Conservation (phyloP, 768 basidiomycete genomes). For the Amanita molliuscula region DNA sequence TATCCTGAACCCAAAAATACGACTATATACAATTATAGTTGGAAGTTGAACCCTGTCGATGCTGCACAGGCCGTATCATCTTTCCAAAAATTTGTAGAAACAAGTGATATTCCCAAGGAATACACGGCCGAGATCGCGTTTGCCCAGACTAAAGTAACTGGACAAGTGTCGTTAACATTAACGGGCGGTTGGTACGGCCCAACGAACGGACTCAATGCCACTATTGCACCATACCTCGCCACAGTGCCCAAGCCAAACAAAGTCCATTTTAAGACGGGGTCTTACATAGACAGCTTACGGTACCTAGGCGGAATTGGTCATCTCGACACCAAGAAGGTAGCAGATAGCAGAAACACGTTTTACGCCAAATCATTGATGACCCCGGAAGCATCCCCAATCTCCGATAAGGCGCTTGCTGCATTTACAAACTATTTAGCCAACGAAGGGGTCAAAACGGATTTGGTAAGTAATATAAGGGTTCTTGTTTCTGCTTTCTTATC, state of each 20-base stretch:
- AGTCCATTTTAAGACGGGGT: slow-evolving; percentile 10
- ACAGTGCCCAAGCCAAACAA: slow-evolving; percentile 1
- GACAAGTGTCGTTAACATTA: not conserved
- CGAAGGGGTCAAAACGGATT: slow-evolving; percentile 15
- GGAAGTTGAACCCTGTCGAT: slow-evolving; percentile 21
- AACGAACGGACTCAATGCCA: slow-evolving; percentile 4
- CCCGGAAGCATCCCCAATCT: slow-evolving; percentile 20
- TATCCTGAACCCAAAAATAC: slow-evolving; percentile 23
- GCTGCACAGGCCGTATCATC: slow-evolving; percentile 22
- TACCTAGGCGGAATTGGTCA: slow-evolving; percentile 17
- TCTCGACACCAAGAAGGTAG: slow-evolving; percentile 12
- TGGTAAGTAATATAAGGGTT: not conserved
- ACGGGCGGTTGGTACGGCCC: slow-evolving; percentile 13
- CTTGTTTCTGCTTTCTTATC: not conserved
- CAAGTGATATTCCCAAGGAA: not conserved
- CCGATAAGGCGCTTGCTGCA: slow-evolving; percentile 17
- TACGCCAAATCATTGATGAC: slow-evolving; percentile 34
- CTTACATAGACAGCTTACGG: slow-evolving; percentile 23
- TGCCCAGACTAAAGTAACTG: not conserved
- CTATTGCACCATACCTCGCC: slow-evolving; percentile 11
- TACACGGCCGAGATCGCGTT: not conserved
- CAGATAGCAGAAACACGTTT: slow-evolving; percentile 27
- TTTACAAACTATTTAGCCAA: slow-evolving; percentile 25
- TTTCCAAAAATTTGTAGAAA: slow-evolving; percentile 11
- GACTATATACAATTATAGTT: slow-evolving; percentile 26